These are phyloP conservation scores for Picochlorum sp. DNA, from an alignment of 139 green algal genomes.

Conservation along the genomic window DNA sequence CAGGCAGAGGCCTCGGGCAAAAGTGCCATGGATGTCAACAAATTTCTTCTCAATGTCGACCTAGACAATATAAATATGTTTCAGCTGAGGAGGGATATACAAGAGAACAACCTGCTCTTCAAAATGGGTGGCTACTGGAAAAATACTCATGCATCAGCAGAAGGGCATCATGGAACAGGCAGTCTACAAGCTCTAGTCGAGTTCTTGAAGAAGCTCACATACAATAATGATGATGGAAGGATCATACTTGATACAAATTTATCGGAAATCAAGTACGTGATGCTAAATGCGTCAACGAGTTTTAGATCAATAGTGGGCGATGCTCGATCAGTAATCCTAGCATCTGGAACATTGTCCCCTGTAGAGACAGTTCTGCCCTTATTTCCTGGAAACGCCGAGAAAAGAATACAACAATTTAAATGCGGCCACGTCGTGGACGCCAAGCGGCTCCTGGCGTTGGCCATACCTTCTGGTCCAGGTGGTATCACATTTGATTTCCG, in stretches of 20 bases:
- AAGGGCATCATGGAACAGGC: slow-evolving; percentile 5
- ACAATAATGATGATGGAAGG: slow-evolving; percentile 71
- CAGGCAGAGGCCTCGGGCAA: no score
- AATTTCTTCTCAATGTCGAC: slow-evolving; percentile 64
- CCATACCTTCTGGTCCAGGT: slow-evolving; percentile 35
- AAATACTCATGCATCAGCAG: neutral
- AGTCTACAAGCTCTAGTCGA: slow-evolving; percentile 55
- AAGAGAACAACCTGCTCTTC: slow-evolving; percentile 68
- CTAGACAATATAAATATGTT: slow-evolving; percentile 93
- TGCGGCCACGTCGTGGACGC: slow-evolving; percentile 82
- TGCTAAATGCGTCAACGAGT: slow-evolving; percentile 81
- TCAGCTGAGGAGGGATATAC: slow-evolving; percentile 58
- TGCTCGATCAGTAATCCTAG: slow-evolving; percentile 74
- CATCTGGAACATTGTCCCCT: slow-evolving; percentile 85
- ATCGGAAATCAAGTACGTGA: slow-evolving; percentile 54
- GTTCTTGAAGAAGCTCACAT: slow-evolving; percentile 73
- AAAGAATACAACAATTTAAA: slow-evolving; percentile 48
- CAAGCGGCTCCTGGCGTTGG: slow-evolving; percentile 26
- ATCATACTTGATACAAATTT: slow-evolving; percentile 53
- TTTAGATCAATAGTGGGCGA: slow-evolving; percentile 52
- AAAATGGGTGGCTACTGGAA: slow-evolving; percentile 63
- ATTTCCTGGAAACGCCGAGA: slow-evolving; percentile 36
- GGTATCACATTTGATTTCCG: slow-evolving; percentile 60
- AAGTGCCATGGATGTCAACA: slow-evolving; percentile 54
- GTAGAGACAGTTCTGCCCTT: slow-evolving; percentile 40